Evolutionary conservation across 352 stramenopile genomes (phyloP).

Genomic region (Phytophthora constricta): DNA sequence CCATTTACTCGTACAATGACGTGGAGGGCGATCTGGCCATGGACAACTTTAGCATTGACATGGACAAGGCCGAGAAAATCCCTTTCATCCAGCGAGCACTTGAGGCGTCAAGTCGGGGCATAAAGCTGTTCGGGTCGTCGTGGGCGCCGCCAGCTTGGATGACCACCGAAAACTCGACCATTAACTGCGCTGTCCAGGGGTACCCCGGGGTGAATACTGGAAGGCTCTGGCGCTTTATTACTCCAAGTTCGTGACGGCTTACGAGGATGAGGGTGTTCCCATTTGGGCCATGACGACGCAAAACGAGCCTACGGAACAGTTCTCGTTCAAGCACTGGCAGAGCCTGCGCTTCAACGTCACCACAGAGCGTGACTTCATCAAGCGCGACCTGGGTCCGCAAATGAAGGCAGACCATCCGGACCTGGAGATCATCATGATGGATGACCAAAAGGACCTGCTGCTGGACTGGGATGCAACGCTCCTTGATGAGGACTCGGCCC

Average conservation of each 20-base stretch:
- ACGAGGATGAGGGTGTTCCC: conserved; percentile 56
- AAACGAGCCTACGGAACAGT: conserved; percentile 70
- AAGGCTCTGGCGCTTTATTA: conserved; percentile 75
- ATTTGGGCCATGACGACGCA: conserved; percentile 79
- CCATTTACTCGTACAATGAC: conserved; percentile 50
- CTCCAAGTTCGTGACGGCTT: conserved; percentile 78
- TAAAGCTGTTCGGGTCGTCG: conserved; percentile 71
- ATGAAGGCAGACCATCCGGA: conserved; percentile 67
- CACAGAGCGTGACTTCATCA: conserved; percentile 62
- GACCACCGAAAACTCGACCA: conserved; percentile 58
- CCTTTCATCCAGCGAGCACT: conserved; percentile 47
- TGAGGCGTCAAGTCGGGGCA: conserved; percentile 23
- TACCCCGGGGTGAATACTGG: conserved; percentile 50
- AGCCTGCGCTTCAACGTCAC: conserved; percentile 41
- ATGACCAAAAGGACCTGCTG: conserved; percentile 76
- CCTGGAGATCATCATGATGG: conserved; percentile 74
- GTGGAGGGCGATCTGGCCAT: conserved; percentile 42
- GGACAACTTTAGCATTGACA: conserved; percentile 66
- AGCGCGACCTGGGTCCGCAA: conserved; percentile 67
- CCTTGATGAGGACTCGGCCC: conserved; percentile 34
- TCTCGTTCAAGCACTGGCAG: conserved; percentile 45
- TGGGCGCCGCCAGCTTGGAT: conserved; percentile 84
- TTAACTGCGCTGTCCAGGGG: conserved; percentile 55
- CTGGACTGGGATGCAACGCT: conserved; percentile 34
- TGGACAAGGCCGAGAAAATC: conserved; percentile 62